Base-by-base conservation (phyloP, 768 basidiomycete genomes). In the Russula foetens region DNA sequence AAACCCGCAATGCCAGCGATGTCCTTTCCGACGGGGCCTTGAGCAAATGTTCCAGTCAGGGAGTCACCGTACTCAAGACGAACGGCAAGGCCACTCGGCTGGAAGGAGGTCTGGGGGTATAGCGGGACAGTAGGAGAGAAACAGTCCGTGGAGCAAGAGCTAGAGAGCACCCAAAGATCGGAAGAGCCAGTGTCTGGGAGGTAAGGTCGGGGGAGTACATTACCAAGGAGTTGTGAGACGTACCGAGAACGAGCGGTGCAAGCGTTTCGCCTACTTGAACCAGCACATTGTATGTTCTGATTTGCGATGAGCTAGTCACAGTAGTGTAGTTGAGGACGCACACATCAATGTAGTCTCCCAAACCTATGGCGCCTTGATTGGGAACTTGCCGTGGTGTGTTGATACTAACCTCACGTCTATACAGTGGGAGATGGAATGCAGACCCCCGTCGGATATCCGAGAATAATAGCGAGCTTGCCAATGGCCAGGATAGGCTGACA, bases 181-280 rank as follows among this genome's bases (percentile, higher is more conserved):
- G 88, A 84, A 2, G 88, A 90, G 46, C 88, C 88, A 2, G 87
- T 88, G 63, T 90, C 88, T 87, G 53, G n/a, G 29, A 14, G 21
- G 45, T 52, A 15, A 47, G 50, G 38, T 53, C 12, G 17, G 56
- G 39, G 28, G 39, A 26, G 35, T 11, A 26, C n/a, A 28, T 28
- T 14, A 2, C n/a, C n/a, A 21, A 7, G 26, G 11, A 64, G 33
- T 26, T 28, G 17, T 45, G 6, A 23, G 41, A 23, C 76, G 57
- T 61, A 87, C 86, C 86, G 14, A 90, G 73, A 35, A 89, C 77
- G 14, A 90, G 72, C 17, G 86, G 79, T 7, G 77, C 74, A 11
- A 75, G 69, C 21, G 74, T 76, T 24, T 72, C 76, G 43, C 87
- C 86, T 39, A 89, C 73, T 31, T 75, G 77, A 23, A 88, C 70